Base-by-base conservation (phyloP, 768 basidiomycete species). In the Suillus hirtellus region DNA sequence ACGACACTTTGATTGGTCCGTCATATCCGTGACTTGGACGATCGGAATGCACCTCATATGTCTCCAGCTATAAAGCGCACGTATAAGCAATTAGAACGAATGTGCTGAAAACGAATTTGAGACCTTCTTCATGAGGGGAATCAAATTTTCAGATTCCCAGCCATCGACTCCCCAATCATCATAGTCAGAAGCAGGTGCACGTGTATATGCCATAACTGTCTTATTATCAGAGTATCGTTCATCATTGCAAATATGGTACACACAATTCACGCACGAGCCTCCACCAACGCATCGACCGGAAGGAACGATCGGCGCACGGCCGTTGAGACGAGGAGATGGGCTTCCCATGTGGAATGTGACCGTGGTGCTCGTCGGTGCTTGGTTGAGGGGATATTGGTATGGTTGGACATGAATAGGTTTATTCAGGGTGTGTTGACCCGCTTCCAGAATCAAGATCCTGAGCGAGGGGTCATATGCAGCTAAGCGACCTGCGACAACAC, bases 121-220 rank as follows among this genome's bases (percentile, higher is more conserved):
- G 58, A 74, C 73, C 62, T 73, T 71, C 58, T 63, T 50, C 35
- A 75, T 60, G 8, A 73, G 49, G 15, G 73, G 71, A 14, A 75
- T 62, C 8, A 75, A 37, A 42, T 72, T 62, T 40, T 69, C 67
- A 5, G 73, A 72, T 17, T 66, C 67, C 74, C 74, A 75, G 2
- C 74, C 74, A 11, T 60, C 10, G 24, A 9, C 60, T 64, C 67
- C 68, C 75, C 72, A 76, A 40, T 71, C 73, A 64, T 76, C 75
- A 61, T 84, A 88, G 67, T 89, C 88, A 0, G 86, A 87, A 4
- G 85, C 69, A 27, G 83, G 71, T 10, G 85, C 81, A 34, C 88
- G 81, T 1, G 81, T 84, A 68, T 87, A 88, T 79, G 86, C 83
- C 68, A 79, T 76, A 65, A 74, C 79, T 73, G 43, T 62, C 21